Conservation (phyloP, 768 basidiomycete species). For the Termitomyces titanicus region DNA sequence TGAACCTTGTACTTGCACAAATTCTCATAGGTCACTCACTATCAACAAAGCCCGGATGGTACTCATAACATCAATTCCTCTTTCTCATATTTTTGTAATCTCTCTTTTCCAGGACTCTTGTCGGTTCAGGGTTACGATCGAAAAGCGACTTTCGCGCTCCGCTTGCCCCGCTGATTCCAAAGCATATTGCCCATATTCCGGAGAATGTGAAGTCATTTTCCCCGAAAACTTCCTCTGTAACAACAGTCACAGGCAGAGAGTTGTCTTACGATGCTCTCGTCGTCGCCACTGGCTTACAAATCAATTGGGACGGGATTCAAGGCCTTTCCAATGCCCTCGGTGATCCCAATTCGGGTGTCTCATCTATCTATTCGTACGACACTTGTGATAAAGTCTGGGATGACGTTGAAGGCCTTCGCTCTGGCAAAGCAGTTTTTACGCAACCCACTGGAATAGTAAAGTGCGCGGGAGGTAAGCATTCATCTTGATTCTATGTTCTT, state of each 20-base stretch:
- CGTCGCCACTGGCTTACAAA: conserved; percentile 86
- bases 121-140: conserved; percentile 77
- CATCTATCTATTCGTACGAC: conserved; percentile 88
- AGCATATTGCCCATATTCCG: conserved; percentile 64
- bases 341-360: conserved; percentile 78
- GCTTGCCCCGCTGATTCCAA: conserved; percentile 69
- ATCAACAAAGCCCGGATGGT: conserved; percentile 83
- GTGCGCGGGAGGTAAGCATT: conserved; percentile 74
- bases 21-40: not conserved
- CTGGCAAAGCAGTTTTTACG: conserved; percentile 89
- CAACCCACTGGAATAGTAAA: conserved; percentile 93
- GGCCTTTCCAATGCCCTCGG: conserved; percentile 74
- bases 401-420: conserved; percentile 71
- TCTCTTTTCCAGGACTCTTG: conserved; percentile 67
- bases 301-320: conserved; percentile 73
- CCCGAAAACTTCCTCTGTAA: conserved; percentile 71
- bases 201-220: conserved; percentile 73
- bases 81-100: not conserved
- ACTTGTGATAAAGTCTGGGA: conserved; percentile 88
- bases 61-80: conserved; percentile 16
- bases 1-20: not conserved
- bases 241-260: conserved; percentile 64
- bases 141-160: conserved; percentile 69
- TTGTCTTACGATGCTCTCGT: conserved; percentile 84
- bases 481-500: not conserved